Conservation (phyloP, 768 basidiomycete genomes). For the Rhizopogon vesiculosus region DNA sequence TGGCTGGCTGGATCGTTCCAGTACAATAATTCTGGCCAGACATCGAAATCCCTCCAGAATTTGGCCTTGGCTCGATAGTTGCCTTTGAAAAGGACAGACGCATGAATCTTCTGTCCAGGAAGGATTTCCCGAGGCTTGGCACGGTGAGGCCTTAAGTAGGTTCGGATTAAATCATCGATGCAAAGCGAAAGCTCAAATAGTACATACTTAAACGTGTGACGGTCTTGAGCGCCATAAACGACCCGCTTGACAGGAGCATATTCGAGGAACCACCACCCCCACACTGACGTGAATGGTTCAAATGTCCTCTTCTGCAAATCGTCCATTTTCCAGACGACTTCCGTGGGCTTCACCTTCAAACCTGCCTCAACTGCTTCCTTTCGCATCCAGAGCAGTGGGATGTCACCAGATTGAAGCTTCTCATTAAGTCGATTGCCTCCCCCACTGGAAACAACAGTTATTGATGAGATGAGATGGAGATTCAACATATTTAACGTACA, state of each 20-base stretch:
- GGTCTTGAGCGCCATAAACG: slow-evolving; percentile 2
- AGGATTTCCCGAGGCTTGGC: slow-evolving; percentile 1
- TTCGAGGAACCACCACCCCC: slow-evolving; percentile 1
- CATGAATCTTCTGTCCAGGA: slow-evolving; percentile 9
- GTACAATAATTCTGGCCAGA: slow-evolving; percentile 8
- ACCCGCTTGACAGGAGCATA: slow-evolving; percentile 3
- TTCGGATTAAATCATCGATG: not conserved
- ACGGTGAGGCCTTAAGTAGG: not conserved
- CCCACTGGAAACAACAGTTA: slow-evolving; percentile 7
- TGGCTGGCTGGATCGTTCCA: slow-evolving; percentile 10
- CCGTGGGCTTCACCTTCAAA: slow-evolving; percentile 8
- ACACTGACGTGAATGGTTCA: not conserved
- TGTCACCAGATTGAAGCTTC: slow-evolving; percentile 5
- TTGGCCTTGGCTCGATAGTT: slow-evolving; percentile 5
- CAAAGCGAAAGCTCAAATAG: not conserved
- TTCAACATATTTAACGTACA: slow-evolving; percentile 15
- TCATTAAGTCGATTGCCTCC: slow-evolving; percentile 11
- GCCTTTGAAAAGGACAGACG: slow-evolving; percentile 7
- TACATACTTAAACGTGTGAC: not conserved
- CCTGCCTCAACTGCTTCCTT: slow-evolving; percentile 17
- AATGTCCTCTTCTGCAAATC: slow-evolving; percentile 5
- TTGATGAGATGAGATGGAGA: not conserved
- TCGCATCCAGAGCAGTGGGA: slow-evolving; percentile 22
- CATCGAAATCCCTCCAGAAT: slow-evolving; percentile 5
- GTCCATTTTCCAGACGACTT: slow-evolving; percentile 2